Conservation (phyloP, 805 yeast genomes). For the Wickerhamiella siamensis region DNA sequence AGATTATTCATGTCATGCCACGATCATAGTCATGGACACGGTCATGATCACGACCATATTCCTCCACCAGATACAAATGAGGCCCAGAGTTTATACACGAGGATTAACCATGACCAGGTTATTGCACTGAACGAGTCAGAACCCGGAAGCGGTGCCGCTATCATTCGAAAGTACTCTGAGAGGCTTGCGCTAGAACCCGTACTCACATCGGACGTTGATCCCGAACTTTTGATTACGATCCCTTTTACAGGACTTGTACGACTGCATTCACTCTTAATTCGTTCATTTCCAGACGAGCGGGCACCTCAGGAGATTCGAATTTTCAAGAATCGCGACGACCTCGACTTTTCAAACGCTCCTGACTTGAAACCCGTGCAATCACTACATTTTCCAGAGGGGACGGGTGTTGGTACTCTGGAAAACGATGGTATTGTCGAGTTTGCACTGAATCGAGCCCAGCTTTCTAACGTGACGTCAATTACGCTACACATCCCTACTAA, state of each 20-base stretch:
- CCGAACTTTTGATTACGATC: conserved; percentile 59
- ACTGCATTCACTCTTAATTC: conserved; percentile 54
- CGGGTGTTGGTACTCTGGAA: conserved; percentile 26
- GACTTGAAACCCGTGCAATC: conserved; percentile 36
- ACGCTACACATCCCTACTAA: conserved; percentile 56
- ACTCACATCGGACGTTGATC: conserved; percentile 62
- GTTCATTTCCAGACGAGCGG: conserved; percentile 45
- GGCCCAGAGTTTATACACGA: conserved; percentile 39
- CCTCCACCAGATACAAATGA: conserved; percentile 58
- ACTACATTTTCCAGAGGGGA: conserved; percentile 48
- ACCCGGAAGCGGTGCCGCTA: conserved; percentile 32
- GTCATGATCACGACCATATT: conserved; percentile 37
- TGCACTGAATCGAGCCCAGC: conserved; percentile 56
- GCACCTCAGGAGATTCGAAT: conserved; percentile 61
- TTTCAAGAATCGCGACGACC: conserved; percentile 50
- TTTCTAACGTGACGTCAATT: conserved; percentile 54
- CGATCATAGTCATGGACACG: conserved; percentile 14
- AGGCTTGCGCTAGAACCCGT: conserved; percentile 33
- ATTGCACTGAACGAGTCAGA: conserved; percentile 50
- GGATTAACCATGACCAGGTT: conserved; percentile 46
- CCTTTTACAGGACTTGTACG: conserved; percentile 72
- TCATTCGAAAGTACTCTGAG: conserved; percentile 40
- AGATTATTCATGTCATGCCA: conserved; percentile 5
- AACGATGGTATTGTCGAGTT: conserved; percentile 58
- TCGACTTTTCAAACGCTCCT: conserved; percentile 59